Evolutionary conservation across 495 filamentous ascomycete species (phyloP).

Genomic region (Neurospora sublineolata): DNA sequence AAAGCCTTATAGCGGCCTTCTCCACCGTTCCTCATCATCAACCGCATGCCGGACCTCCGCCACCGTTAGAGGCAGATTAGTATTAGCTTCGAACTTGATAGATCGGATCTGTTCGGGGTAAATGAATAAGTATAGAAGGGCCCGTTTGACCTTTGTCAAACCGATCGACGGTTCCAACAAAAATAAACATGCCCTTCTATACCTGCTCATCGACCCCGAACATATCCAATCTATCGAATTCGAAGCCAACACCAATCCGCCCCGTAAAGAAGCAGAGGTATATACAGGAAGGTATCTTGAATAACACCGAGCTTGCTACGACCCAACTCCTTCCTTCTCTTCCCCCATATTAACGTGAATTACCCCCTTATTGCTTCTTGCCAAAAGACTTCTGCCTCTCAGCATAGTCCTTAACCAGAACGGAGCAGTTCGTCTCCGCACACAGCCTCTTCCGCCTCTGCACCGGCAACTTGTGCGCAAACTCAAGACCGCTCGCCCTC

Average conservation of each 20-base stretch:
- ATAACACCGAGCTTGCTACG: neutral
- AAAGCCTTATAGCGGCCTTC: neutral
- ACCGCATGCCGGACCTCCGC: neutral
- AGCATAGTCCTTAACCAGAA: conserved; percentile 70
- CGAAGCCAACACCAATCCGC: neutral
- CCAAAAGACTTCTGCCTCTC: conserved; percentile 49
- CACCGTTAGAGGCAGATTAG: neutral
- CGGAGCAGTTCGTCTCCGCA: conserved; percentile 66
- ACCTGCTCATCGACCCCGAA: neutral
- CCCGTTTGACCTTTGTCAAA: no score
- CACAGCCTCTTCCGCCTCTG: conserved; percentile 70
- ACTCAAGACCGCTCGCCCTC: conserved; percentile 82
- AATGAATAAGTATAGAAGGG: no score
- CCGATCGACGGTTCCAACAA: no score
- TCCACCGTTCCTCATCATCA: neutral
- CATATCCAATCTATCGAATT: neutral
- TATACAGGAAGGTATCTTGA: neutral
- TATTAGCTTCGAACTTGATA: no score
- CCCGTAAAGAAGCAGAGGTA: neutral
- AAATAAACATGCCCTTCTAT: neutral
- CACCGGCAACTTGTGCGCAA: conserved; percentile 64
- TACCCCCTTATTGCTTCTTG: conserved; percentile 14
- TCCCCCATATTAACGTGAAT: neutral
- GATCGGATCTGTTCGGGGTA: no score
- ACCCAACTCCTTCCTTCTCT: neutral